Percentiles rank a stretch among this genome's conserved stretches.
Evolutionary conservation across 2,329 filamentous ascomycete genomes (phyloP).

Genomic region (Lomentospora prolificans): DNA sequence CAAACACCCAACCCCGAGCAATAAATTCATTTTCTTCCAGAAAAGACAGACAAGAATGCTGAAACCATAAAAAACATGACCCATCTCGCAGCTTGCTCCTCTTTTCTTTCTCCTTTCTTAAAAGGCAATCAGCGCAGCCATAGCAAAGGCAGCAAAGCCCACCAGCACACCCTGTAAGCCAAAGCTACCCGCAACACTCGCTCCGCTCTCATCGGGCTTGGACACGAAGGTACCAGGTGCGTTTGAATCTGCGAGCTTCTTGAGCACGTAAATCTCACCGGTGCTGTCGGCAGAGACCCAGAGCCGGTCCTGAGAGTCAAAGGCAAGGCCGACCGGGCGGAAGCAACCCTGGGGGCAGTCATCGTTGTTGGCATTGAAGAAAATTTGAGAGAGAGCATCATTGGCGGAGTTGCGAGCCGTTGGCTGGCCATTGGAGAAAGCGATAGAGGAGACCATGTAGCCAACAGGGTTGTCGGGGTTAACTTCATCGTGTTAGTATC

Average conservation of each 20-base stretch:
- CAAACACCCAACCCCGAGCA: background rate
- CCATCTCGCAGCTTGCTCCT: background rate
- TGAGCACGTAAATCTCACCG: constrained; percentile 54
- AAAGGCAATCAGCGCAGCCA: background rate
- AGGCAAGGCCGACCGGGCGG: constrained; percentile 49
- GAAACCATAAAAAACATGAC: background rate
- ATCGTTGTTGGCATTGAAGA: constrained; percentile 42
- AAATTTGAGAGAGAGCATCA: constrained; percentile 38
- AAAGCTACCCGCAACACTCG: background rate
- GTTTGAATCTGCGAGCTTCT: constrained; percentile 10
- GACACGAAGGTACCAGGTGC: background rate
- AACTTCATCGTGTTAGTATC: no score
- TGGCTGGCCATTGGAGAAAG: constrained; percentile 34
- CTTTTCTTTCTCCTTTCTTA: background rate
- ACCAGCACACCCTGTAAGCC: background rate
- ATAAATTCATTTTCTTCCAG: background rate
- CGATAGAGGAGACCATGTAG: constrained; percentile 33
- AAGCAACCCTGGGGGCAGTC: constrained; percentile 49
- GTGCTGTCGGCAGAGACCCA: constrained; percentile 55
- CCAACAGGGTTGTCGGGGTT: constrained; percentile 32
- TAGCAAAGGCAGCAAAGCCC: background rate
- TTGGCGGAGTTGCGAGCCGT: constrained; percentile 28
- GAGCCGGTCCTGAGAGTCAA: constrained; percentile 41
- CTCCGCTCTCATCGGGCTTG: background rate
- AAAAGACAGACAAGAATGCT: background rate